Base-by-base conservation (phyloP, 2,329 filamentous ascomycete species). In the Zarea fungicola region DNA sequence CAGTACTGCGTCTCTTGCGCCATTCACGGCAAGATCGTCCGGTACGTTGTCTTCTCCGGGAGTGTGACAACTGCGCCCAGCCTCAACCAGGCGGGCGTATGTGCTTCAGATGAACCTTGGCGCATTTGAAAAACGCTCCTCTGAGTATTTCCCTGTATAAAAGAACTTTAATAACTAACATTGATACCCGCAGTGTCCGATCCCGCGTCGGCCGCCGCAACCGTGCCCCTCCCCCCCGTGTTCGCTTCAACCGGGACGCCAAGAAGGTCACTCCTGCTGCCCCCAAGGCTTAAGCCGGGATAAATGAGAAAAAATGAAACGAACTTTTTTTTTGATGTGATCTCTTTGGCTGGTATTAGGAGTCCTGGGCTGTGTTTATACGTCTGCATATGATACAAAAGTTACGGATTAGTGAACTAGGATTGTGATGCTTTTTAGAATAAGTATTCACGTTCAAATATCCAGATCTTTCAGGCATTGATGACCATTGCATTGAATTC, bases 1-100 rank as follows among this genome's bases (percentile, higher is more conserved):
- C 93, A 99, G 83, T 99, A 99, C 89, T 99, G 93, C 77, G 93
- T 99, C 72, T 97, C 92, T 77, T 99, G 93, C 80, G 93, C 93
- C 71, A 99, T 99, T 64, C 93, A 99, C 84, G 93, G 93, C 84
- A 99, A 99, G 88, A 99, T 99, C 76, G 95, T 99, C 77, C 92
- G 93, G 92, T 97, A 93, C 76, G 91, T 83, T 73, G 67, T 68
- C 72, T 72, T 77, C 68, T 69, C 68, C 59, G 65, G 72, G 75
- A 76, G 76, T 69, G 65, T 75, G 76, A 80, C 76, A 78, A 80
- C 78, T 78, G 66, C 71, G 65, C 66, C 36, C 48, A 65, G 57
- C 59, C 46, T 36, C 26, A 6, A 14, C 16, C 28, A 39, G 45
- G 53, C 60, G 60, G 62, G 65, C 67, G 70, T 68, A 72, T 72